phyloP scores from a whole-genome alignment of 1,284 basidiomycete species.

The Puccinia polysora region DNA sequence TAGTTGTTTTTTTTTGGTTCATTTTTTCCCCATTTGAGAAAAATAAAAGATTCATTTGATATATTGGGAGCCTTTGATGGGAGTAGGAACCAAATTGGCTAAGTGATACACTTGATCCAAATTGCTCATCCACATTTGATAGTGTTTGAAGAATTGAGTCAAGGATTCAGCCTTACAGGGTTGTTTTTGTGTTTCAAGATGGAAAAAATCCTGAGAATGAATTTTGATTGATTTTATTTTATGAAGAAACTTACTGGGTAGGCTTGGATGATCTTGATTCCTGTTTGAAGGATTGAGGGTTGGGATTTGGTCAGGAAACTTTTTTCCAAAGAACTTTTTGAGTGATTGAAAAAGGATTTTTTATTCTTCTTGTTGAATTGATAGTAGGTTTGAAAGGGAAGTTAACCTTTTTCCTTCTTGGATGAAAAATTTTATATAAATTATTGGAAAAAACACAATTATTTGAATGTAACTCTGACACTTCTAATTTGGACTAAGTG shows the following conservation, averaged over 20 bases:
- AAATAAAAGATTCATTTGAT: slow-evolving; percentile 28
- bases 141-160: slow-evolving; percentile 2
- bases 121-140: slow-evolving; percentile 1
- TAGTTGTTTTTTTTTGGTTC: slow-evolving; percentile 54
- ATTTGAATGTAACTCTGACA: too few relatives aligned
- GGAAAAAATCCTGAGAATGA: background rate
- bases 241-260: slow-evolving; percentile 22
- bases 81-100: slow-evolving; percentile 13
- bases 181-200: background rate
- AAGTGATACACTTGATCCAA: slow-evolving; percentile 23
- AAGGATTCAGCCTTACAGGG: background rate
- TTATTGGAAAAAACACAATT: too few relatives aligned
- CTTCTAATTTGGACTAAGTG: too few relatives aligned
- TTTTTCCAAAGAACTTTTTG: slow-evolving; percentile 26
- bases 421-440: too few relatives aligned
- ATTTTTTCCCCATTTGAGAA: slow-evolving; percentile 49
- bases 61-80: background rate
- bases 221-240: background rate
- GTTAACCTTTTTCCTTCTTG: background rate
- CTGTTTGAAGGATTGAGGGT: background rate
- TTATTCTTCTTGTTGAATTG: slow-evolving; percentile 22
- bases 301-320: slow-evolving; percentile 4
- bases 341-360: slow-evolving; percentile 17
- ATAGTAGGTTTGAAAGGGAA: slow-evolving; percentile 5
- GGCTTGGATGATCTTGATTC: background rate